Conservation (phyloP, 1,284 basidiomycete species). For the Trichosporon asahii region DNA sequence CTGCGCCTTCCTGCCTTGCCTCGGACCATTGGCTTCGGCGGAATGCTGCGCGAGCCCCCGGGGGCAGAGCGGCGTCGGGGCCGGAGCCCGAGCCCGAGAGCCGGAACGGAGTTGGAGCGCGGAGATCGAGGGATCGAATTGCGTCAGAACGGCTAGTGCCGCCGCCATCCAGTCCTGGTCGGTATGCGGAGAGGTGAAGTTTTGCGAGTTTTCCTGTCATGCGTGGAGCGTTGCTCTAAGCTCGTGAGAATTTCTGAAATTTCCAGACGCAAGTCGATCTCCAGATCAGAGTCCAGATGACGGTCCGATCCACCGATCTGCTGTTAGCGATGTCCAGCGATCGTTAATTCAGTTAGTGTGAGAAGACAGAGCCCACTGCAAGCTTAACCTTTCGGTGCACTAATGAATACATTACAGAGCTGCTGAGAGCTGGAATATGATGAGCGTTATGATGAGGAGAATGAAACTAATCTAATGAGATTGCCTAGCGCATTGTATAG, state of each 20-base stretch:
- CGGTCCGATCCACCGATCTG: background rate
- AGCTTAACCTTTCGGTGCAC: background rate
- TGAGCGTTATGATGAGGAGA: background rate
- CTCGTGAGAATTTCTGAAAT: no score
- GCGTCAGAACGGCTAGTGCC: background rate
- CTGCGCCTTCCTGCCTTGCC: no score
- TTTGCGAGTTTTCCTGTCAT: background rate
- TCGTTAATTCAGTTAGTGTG: background rate
- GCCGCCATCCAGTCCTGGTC: background rate
- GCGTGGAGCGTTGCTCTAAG: no score
- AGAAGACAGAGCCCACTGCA: background rate
- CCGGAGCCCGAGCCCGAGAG: background rate
- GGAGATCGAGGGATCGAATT: background rate
- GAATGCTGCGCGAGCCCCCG: no score
- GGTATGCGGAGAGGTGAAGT: background rate
- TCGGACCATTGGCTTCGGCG: no score
- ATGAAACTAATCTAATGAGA: background rate
- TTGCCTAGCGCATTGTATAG: background rate
- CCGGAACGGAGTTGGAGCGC: background rate
- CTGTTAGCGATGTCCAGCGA: background rate
- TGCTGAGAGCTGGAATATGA: background rate
- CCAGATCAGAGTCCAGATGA: no score
- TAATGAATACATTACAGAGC: constrained; percentile 5
- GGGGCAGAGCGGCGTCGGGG: background rate
- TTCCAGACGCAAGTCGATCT: no score